Percentiles rank a stretch among this genome's conserved stretches.
Conservation (phyloP, 768 basidiomycete genomes). For the Kwoniella mangroviensis region DNA sequence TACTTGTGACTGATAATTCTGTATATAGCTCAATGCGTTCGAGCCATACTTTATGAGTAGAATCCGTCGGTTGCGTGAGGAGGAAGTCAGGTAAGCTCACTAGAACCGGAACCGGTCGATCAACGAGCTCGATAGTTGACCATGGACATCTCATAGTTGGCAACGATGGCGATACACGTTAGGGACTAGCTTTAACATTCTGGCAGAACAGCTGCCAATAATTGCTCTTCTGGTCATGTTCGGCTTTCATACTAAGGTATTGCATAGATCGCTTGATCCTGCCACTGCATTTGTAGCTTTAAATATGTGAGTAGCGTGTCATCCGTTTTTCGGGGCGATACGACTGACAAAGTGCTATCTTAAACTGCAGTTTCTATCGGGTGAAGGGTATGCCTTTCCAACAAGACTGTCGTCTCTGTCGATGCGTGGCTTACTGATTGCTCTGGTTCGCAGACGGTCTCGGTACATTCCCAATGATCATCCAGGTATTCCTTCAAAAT, state of each 20-base stretch:
- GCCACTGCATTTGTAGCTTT: constrained; percentile 51
- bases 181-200: constrained; percentile 52
- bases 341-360: too few relatives aligned
- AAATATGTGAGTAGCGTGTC: constrained; percentile 38
- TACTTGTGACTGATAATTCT: constrained; percentile 1
- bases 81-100: constrained; percentile 45
- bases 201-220: constrained; percentile 44
- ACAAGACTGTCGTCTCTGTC: too few relatives aligned
- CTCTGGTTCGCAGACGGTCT: too few relatives aligned
- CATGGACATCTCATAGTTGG: constrained; percentile 27
- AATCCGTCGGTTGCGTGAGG: constrained; percentile 34
- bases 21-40: constrained; percentile 43
- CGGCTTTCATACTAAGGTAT: constrained; percentile 49
- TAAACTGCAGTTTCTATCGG: constrained; percentile 40
- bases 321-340: background rate
- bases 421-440: too few relatives aligned
- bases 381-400: too few relatives aligned
- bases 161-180: constrained; percentile 52
- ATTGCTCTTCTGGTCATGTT: constrained; percentile 44
- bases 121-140: background rate
- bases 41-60: constrained; percentile 41
- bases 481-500: constrained; percentile 32
- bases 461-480: constrained; percentile 25
- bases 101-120: too few relatives aligned
- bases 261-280: constrained; percentile 41